These are phyloP conservation scores for Ceriops tagal DNA, from an alignment of 345 rosid genomes.

Conservation along the genomic window DNA sequence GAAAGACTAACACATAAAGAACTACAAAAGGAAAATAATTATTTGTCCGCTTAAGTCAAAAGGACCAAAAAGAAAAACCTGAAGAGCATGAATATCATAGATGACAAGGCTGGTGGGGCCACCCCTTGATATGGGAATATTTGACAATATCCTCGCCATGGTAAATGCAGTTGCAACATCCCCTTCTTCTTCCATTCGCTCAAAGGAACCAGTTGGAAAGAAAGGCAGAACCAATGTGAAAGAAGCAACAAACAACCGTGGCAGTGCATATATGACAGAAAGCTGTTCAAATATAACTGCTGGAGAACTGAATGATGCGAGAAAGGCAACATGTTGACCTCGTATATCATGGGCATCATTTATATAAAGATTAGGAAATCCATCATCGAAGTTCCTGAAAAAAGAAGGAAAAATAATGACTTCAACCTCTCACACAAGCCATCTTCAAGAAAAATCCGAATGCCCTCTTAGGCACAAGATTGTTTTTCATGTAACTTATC, in stretches of 20 bases:
- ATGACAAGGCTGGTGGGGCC: constrained; percentile 95
- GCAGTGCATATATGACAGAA: constrained; percentile 93
- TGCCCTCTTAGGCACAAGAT: too few relatives aligned
- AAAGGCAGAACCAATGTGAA: constrained; percentile 90
- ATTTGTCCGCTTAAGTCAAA: neutral
- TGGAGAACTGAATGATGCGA: constrained; percentile 89
- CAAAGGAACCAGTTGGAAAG: constrained; percentile 97
- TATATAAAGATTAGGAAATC: constrained; percentile 88
- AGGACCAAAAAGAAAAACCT: constrained; percentile 41
- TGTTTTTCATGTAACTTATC: too few relatives aligned
- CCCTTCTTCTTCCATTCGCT: constrained; percentile 99
- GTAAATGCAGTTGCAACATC: constrained; percentile 99
- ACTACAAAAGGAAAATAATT: neutral
- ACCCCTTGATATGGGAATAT: constrained; percentile 93
- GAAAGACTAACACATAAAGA: neutral
- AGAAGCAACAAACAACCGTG: constrained; percentile 84
- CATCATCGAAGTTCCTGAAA: constrained; percentile 91
- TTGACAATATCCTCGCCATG: constrained; percentile 92
- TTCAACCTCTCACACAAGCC: neutral
- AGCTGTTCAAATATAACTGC: constrained; percentile 92
- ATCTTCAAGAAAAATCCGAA: neutral
- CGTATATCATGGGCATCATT: constrained; percentile 89
- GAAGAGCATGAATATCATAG: constrained; percentile 96
- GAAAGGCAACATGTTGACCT: constrained; percentile 94
- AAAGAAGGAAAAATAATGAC: neutral